Base-by-base conservation (phyloP, 441 rosid species). In the Eutrema salsugineum region DNA sequence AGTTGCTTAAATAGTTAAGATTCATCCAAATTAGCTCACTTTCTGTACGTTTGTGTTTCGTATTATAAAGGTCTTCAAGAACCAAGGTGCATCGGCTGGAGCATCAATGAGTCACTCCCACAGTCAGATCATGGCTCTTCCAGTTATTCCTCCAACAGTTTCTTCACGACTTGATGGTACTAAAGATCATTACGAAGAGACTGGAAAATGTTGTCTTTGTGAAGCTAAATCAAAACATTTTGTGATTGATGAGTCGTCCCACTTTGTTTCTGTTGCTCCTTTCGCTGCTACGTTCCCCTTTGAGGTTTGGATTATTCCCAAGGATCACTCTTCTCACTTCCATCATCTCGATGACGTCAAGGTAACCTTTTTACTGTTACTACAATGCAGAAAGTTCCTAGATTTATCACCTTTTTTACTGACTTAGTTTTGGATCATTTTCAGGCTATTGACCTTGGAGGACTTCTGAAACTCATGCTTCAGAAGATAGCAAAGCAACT, bases 31-130 rank as follows among this genome's bases (percentile, higher is more conserved):
- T 20, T 1, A 22, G 15, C 14, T 5, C 5, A 28, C 22, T 5
- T 35, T 24, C 9, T 2, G 11, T 8, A 33, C 7, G 36, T 15
- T 62, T 71, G 59, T 14, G 59, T 20, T 51, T 70, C 58, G 62
- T 82, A 62, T 44, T 65, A 17, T 44, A 6, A 58, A 94, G 99
- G 93, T 94, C 48, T 92, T 94, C 66, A 91, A 94, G 94, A 94
- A 91, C 82, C 87, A 90, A 47, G 90, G 94, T 32, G 89, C 93
- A 8, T 88, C 94, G 12, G 97, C 99, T n/a, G 93, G 98, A 73
- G 99, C 96, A 36, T 90, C 98, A 11, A 39, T 89, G 84, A 94
- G 93, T 80, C 97, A 92, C 68, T 89, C 97, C 7, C 98, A 90
- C 74, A 89, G 90, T 72, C 97, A 94, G 85, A 81, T 92, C 4